Evolutionary conservation across 2,329 filamentous ascomycete genomes (phyloP), one percentile per base, ranked within the genome.

Genomic region (Cladosporium sp.): DNA sequence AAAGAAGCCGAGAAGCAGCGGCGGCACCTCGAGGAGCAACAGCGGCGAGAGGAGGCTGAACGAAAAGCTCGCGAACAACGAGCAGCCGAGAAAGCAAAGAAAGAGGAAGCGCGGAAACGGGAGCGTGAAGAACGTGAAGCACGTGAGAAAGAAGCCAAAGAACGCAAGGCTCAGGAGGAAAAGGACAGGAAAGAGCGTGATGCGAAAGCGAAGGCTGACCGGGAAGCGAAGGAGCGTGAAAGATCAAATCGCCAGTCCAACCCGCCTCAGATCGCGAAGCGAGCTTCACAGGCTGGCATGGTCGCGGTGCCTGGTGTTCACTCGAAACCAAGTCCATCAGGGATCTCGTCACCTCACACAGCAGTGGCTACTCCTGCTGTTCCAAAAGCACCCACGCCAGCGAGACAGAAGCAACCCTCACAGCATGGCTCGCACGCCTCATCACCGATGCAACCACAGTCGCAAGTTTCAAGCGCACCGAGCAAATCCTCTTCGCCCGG

Each of bases 1-100:
- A 97, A 93, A 77, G 94, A 98, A 75, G 89, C 90, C 4, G 94
- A 98, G 73, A 91, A 90, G 74, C 86, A 89, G 75, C 89, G 89
- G 68, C 88, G 91, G 58, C 82, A 90, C 64, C 89, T 92, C 73
- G 93, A 97, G 74, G 92, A 96, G 76, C 88, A 91, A 69, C 92
- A 96, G 72, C 88, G 89, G 70, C 91, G 96, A 73, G 90, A 90
- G 31, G 93, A 97, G 76, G 84, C 87, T 66, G 94, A 98, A 77
- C 89, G 92, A 66, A 97, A 93, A 78, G 86, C 87, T 59, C 90
- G 89, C 55, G 91, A 95, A 77, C 86, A 88, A 53, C 92, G 91
- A 74, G 91, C 93, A 68, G 86, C 86, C 49, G 91, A 95, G 80
- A 95, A 92, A 80, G 94, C 90, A 79, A 87, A 88, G 68, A 85